phyloP scores from a whole-genome alignment of 768 basidiomycete species.

The Trametes villosa region DNA sequence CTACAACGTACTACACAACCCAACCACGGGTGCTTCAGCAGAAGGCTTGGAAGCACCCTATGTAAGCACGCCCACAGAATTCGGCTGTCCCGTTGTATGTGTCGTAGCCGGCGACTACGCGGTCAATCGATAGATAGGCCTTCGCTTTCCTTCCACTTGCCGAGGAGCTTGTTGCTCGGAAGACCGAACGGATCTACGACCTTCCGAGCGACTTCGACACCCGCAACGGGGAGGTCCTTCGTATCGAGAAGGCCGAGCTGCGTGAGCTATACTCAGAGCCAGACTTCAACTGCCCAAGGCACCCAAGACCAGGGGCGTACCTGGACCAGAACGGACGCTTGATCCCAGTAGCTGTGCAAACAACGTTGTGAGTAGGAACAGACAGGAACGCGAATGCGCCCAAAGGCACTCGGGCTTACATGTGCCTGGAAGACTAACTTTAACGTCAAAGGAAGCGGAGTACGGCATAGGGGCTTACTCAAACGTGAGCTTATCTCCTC shows the following conservation, averaged over 20 bases:
- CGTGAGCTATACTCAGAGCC: neutral
- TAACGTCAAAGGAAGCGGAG: neutral
- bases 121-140: slow-evolving; percentile 36
- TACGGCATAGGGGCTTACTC: slow-evolving; percentile 39
- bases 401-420: slow-evolving; percentile 28
- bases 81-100: too few relatives aligned
- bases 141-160: slow-evolving; percentile 43
- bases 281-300: neutral
- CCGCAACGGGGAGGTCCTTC: slow-evolving; percentile 40
- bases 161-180: slow-evolving; percentile 44
- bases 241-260: slow-evolving; percentile 43
- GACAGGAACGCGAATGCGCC: neutral
- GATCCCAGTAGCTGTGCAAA: slow-evolving; percentile 50
- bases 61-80: too few relatives aligned
- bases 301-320: slow-evolving; percentile 20
- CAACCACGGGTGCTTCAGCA: too few relatives aligned
- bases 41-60: too few relatives aligned
- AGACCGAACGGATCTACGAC: slow-evolving; percentile 46
- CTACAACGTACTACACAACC: too few relatives aligned
- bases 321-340: slow-evolving; percentile 51
- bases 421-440: slow-evolving; percentile 27
- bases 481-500: slow-evolving; percentile 54
- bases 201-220: slow-evolving; percentile 45
- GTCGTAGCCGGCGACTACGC: too few relatives aligned
- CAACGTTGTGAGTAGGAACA: neutral